phyloP scores from a whole-genome alignment of 1,284 basidiomycete species.

The Cryptococcus maquisensis region DNA sequence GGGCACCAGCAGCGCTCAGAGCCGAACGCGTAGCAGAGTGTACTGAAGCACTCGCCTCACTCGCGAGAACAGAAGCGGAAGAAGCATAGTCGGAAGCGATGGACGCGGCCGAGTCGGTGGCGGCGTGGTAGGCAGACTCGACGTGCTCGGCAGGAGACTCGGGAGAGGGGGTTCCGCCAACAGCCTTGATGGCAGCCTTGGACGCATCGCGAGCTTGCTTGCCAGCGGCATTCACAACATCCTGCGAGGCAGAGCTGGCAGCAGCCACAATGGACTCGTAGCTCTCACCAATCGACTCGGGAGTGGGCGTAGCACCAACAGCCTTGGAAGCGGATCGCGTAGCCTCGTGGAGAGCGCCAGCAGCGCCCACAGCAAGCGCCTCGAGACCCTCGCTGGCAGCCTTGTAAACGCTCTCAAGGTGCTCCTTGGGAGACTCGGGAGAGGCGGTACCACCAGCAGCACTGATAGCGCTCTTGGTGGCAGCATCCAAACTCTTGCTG shows the following conservation, averaged over 20 bases:
- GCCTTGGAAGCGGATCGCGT: constrained; percentile 25
- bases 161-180: constrained; percentile 24
- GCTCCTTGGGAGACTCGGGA: constrained; percentile 18
- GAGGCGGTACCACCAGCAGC: constrained; percentile 20
- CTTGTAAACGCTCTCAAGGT: constrained; percentile 12
- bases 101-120: constrained; percentile 11
- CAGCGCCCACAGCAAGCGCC: constrained; percentile 14
- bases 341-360: constrained; percentile 19
- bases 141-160: constrained; percentile 21
- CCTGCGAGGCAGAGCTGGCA: constrained; percentile 11
- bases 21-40: constrained; percentile 21
- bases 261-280: constrained; percentile 17
- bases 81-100: constrained; percentile 4
- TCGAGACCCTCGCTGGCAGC: constrained; percentile 3
- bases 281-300: constrained; percentile 20
- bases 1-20: constrained; percentile 12
- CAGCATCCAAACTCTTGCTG: constrained; percentile 15
- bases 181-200: constrained; percentile 10
- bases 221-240: constrained; percentile 14
- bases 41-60: constrained; percentile 10
- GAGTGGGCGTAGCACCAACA: constrained; percentile 25
- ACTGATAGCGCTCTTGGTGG: constrained; percentile 16
- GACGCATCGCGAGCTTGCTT: constrained; percentile 18
- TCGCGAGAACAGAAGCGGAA: constrained; percentile 5
- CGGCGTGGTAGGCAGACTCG: constrained; percentile 9